A percentile compares a stretch with the other conserved stretches of the same genome.
Conservation (phyloP, 2,329 filamentous ascomycete species). For the Plenodomus tracheiphilus region DNA sequence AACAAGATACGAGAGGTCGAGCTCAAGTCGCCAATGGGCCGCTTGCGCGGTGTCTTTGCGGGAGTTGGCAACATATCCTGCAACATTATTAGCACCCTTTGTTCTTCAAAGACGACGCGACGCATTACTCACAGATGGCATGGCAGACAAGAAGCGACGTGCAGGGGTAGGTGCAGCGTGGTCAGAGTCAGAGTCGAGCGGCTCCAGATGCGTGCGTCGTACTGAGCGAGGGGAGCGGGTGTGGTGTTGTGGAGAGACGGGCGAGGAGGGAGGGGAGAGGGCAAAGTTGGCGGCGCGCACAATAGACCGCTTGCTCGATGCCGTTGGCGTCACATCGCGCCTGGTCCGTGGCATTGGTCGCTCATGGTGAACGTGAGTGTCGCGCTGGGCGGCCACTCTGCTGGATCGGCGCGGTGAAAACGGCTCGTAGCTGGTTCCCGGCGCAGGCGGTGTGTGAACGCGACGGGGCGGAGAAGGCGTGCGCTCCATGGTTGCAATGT, state of each 20-base stretch:
- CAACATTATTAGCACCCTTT: slow-evolving; percentile 4
- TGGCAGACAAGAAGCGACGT: slow-evolving; percentile 28
- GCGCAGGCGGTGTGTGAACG: slow-evolving; percentile 69
- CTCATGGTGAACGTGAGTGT: slow-evolving; percentile 31
- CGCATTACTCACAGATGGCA: slow-evolving; percentile 27
- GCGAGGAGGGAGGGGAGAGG: slow-evolving; percentile 50
- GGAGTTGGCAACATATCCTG: slow-evolving; percentile 73
- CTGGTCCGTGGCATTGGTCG: slow-evolving; percentile 26
- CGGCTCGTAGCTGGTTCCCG: slow-evolving; percentile 74
- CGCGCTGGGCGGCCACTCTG: slow-evolving; percentile 62
- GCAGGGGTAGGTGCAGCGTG: slow-evolving; percentile 29
- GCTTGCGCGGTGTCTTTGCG: slow-evolving; percentile 74
- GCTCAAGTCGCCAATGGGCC: slow-evolving; percentile 47
- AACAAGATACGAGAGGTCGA: slow-evolving; percentile 59
- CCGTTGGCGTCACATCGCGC: slow-evolving; percentile 37
- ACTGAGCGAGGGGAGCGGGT: slow-evolving; percentile 34
- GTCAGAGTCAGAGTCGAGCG: slow-evolving; percentile 39
- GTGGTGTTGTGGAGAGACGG: slow-evolving; percentile 37
- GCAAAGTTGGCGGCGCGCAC: slow-evolving; percentile 52
- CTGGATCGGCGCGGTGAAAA: slow-evolving; percentile 69
- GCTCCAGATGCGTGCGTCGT: slow-evolving; percentile 31
- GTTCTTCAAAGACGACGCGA: slow-evolving; percentile 10
- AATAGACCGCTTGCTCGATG: slow-evolving; percentile 22
- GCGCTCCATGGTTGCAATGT: slow-evolving; percentile 40
- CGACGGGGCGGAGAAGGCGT: slow-evolving; percentile 65